Percentiles rank a stretch among this genome's conserved stretches.
Conservation (phyloP, 352 stramenopile species). For the Phytophthora sansomeana region DNA sequence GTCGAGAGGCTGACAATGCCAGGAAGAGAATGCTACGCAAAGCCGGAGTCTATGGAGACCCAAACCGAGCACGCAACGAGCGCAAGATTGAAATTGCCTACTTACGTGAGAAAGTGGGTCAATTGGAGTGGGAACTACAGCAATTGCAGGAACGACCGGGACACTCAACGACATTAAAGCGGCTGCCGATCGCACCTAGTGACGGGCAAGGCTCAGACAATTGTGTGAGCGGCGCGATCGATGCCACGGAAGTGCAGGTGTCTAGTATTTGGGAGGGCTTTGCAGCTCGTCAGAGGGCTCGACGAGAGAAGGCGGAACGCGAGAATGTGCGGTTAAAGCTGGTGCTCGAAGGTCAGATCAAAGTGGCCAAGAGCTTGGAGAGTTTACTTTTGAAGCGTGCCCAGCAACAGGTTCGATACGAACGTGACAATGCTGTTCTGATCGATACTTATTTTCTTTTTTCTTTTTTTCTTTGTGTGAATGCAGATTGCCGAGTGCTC, state of each 20-base stretch:
- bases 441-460: neutral
- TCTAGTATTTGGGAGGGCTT: conserved; percentile 23
- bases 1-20: conserved; percentile 19
- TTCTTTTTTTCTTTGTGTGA: neutral
- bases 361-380: conserved; percentile 52
- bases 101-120: conserved; percentile 21
- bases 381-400: conserved; percentile 41
- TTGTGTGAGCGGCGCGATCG: neutral
- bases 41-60: conserved; percentile 23
- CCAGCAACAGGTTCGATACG: conserved; percentile 18
- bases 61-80: conserved; percentile 35
- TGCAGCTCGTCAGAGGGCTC: conserved; percentile 14
- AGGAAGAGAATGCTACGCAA: conserved; percentile 28
- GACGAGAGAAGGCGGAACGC: conserved; percentile 29
- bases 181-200: neutral
- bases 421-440: neutral
- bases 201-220: neutral
- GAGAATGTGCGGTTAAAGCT: conserved; percentile 45
- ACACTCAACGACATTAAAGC: neutral
- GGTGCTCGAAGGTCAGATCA: conserved; percentile 55
- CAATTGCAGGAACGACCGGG: conserved; percentile 14
- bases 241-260: conserved; percentile 9
- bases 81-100: conserved; percentile 47
- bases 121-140: conserved; percentile 17
- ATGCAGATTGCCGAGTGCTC: conserved; percentile 29